phyloP scores from a whole-genome alignment of 345 rosid species.

The Combretum micranthum region DNA sequence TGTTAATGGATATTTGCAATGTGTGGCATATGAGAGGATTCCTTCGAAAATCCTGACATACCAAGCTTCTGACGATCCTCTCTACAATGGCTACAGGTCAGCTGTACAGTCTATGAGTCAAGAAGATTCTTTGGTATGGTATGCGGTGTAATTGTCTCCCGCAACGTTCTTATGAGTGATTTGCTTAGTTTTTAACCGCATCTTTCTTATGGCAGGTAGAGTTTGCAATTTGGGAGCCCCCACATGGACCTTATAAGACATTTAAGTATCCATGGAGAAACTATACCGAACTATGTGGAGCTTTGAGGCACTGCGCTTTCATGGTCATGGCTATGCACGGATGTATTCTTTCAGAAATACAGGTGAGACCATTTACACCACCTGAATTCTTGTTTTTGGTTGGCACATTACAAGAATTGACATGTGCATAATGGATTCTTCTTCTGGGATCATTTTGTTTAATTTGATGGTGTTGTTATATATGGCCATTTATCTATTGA shows the following conservation, averaged over 20 bases:
- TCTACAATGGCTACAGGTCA: conserved; percentile 77
- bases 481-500: too few relatives aligned
- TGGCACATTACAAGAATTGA: too few relatives aligned
- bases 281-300: conserved; percentile 74
- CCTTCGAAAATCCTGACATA: conserved; percentile 85
- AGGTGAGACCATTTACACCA: conserved; percentile 32
- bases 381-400: neutral
- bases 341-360: conserved; percentile 83
- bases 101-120: conserved; percentile 79
- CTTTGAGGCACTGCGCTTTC: conserved; percentile 85
- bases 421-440: too few relatives aligned
- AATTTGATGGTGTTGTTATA: too few relatives aligned
- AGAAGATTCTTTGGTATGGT: conserved; percentile 70
- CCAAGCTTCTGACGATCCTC: conserved; percentile 81
- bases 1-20: conserved; percentile 67
- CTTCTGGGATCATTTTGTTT: too few relatives aligned
- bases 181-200: neutral
- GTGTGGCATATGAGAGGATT: conserved; percentile 70
- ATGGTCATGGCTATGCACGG: conserved; percentile 98
- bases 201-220: conserved; percentile 33
- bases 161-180: neutral
- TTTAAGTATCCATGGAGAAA: conserved; percentile 75
- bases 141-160: neutral
- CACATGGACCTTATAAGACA: conserved; percentile 72
- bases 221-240: conserved; percentile 91